These are phyloP conservation scores for Zychaea mexicana DNA, from an alignment of 371 early-diverging fungal species.

Conservation along the genomic window DNA sequence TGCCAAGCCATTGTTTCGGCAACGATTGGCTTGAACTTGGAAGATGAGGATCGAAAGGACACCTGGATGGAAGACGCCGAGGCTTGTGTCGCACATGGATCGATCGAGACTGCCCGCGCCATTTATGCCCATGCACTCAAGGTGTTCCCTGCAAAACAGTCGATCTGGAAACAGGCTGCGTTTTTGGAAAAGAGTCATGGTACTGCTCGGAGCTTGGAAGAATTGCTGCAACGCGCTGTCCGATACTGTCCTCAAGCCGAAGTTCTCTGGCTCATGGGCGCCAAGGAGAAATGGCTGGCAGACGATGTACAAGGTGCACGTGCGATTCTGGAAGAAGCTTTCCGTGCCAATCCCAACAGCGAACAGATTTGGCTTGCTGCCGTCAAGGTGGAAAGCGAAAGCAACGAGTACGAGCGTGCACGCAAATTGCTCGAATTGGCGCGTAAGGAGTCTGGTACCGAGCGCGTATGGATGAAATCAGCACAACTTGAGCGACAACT, in stretches of 20 bases:
- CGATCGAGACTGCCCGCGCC: conserved; percentile 85
- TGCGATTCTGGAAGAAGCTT: conserved; percentile 83
- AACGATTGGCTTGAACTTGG: conserved; percentile 80
- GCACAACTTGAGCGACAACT: conserved; percentile 86
- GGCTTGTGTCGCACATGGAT: conserved; percentile 60
- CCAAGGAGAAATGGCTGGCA: conserved; percentile 93
- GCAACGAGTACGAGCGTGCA: conserved; percentile 82
- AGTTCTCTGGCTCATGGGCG: conserved; percentile 95
- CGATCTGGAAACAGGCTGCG: conserved; percentile 89
- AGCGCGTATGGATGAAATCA: conserved; percentile 95
- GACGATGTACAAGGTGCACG: conserved; percentile 90
- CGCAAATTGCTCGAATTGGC: conserved; percentile 77
- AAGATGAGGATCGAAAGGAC: conserved; percentile 77
- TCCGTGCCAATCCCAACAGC: conserved; percentile 88
- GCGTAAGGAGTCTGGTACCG: conserved; percentile 68
- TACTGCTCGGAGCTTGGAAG: conserved; percentile 75
- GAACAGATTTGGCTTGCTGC: conserved; percentile 96
- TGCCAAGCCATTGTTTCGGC: conserved; percentile 86
- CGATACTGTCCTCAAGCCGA: conserved; percentile 92
- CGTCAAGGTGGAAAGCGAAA: conserved; percentile 93
- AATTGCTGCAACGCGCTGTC: conserved; percentile 83
- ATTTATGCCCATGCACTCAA: conserved; percentile 85
- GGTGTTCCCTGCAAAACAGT: conserved; percentile 76
- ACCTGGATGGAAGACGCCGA: conserved; percentile 95
- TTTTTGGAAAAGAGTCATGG: conserved; percentile 89